Percentiles rank a stretch among this genome's conserved stretches.
Conservation (phyloP, 352 stramenopile genomes). For the Pythium aquatile region DNA sequence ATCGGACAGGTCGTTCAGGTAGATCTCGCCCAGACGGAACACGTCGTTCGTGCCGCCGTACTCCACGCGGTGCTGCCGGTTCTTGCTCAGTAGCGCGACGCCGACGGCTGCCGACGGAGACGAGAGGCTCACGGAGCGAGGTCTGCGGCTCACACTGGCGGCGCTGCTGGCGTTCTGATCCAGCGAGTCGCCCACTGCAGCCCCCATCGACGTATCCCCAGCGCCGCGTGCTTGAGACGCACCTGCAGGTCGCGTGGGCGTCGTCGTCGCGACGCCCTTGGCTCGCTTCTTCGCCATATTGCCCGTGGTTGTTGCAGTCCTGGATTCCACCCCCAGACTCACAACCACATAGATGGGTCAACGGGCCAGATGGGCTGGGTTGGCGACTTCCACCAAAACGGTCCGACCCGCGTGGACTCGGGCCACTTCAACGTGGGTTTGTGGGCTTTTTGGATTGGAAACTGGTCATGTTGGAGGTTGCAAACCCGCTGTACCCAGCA, state of each 20-base stretch:
- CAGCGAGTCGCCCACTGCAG: not conserved
- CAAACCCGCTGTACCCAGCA: conserved; percentile 12
- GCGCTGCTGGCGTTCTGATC: not conserved
- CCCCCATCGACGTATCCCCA: not conserved
- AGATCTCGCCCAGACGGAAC: conserved; percentile 77
- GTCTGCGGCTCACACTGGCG: conserved; percentile 3
- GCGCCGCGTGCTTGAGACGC: not conserved
- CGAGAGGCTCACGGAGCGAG: conserved; percentile 28
- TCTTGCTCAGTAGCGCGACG: conserved; percentile 68
- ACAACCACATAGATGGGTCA: not conserved
- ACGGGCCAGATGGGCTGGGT: conserved; percentile 14
- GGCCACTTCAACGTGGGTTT: conserved; percentile 28
- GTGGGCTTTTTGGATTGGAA: conserved; percentile 12
- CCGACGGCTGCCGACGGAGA: conserved; percentile 34
- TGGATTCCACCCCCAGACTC: not conserved
- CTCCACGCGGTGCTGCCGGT: conserved; percentile 45
- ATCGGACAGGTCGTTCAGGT: conserved; percentile 85
- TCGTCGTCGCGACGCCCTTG: conserved; percentile 18
- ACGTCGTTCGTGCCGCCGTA: conserved; percentile 52
- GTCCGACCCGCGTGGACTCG: not conserved
- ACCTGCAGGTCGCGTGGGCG: not conserved
- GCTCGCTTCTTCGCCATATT: conserved; percentile 48
- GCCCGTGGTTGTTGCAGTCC: not conserved
- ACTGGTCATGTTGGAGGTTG: not conserved
- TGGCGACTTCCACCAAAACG: not conserved